Base-by-base conservation (phyloP, 225 moss, liverwort and hornwort species). In the Antitrichia curtipendula region DNA sequence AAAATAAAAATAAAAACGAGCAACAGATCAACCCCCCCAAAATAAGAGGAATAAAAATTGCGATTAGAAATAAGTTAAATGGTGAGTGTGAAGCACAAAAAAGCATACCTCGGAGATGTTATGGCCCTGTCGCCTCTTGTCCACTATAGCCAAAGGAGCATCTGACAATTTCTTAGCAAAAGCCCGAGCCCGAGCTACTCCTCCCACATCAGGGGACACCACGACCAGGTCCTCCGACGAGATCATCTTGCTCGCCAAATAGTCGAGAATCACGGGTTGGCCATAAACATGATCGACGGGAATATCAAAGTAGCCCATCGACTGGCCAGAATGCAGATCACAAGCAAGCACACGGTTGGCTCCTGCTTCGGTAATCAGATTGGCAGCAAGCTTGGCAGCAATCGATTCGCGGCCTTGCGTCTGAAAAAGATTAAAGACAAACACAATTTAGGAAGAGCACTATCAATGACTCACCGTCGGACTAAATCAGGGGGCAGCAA, bases 281-380 rank as follows among this genome's bases (percentile, higher is more conserved):
- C 98, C 98, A 87, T 98, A 98, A 22, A 98, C 96, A 91, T 98
- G 97, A 90, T 98, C 97, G 43, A 98, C 98, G 49, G 98, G 98
- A 82, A 98, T 98, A 91, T 98, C 98, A 69, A 98, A 98, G 90
- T 98, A 98, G 84, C 98, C 98, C 96, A 97, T 97, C 27, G 96
- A 92, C 88, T 98, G 98, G 63, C 97, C 96, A 52, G 97, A 98
- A 88, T 98, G 98, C 75, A 98, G 89, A 84, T 98, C 98, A 89
- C 98, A 98, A 23, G 92, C 95, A 83, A 98, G 94, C 75, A 98
- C 97, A 68, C 98, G 98, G 86, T 98, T 86, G 64, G 98, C 98
- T 70, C 98, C 98, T 73, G 96, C 98, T 92, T 98, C 94, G 61
- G 97, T 98, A 70, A 98, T 97, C 85, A 98, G 81, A 82, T 98